Evolutionary conservation across 1,284 basidiomycete species (phyloP), one percentile per base, ranked within the genome.

Genomic region (Thecaphora thlaspeos): DNA sequence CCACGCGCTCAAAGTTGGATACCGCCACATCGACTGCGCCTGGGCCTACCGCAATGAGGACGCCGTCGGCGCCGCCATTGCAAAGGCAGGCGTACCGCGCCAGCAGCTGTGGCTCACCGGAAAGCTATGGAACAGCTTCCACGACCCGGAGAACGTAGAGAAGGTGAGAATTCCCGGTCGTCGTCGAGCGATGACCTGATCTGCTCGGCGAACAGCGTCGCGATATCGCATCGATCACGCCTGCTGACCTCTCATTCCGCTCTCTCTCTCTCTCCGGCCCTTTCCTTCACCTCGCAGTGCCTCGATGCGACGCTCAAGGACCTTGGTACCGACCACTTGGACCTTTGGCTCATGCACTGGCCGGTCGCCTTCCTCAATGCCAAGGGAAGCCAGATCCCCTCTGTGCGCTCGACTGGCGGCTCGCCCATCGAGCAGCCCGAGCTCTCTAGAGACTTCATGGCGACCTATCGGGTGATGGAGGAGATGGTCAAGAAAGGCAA

Each of bases 321-420:
- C 70, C 84, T 93, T 39, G 84, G 84, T 48, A 84, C 87, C 2
- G 82, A 84, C 43, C 90, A 91, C 79, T 82, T 91, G 53, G 88
- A 92, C 78, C 81, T 92, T 49, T 88, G 86, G 76, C 82, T 92
- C 52, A 86, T 91, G 85, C 88, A 91, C 81, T 90, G 85, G 86
- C 70, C 70, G 19, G 70, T 71, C 14, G 70, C 70, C 17, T 71
- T 71, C 57, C 47, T 66, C 55, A 71, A 71, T 48, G 43, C 70
- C n/a, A 70, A 64, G 43, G 59, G 59, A 21, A 55, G 68, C 28
- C 63, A 62, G 55, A 47, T 71, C 30, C 36, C 52, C 34, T 67
- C 70, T 19, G 51, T 71, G 45, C 64, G 65, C 41, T 61, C 58
- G 47, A 62, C 64, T 10, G 60, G 54, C 32, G 70, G 70, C 21